A percentile compares a stretch with the other conserved stretches of the same genome.
Conservation (phyloP, 345 rosid species). For the Bruguiera gymnorhiza region DNA sequence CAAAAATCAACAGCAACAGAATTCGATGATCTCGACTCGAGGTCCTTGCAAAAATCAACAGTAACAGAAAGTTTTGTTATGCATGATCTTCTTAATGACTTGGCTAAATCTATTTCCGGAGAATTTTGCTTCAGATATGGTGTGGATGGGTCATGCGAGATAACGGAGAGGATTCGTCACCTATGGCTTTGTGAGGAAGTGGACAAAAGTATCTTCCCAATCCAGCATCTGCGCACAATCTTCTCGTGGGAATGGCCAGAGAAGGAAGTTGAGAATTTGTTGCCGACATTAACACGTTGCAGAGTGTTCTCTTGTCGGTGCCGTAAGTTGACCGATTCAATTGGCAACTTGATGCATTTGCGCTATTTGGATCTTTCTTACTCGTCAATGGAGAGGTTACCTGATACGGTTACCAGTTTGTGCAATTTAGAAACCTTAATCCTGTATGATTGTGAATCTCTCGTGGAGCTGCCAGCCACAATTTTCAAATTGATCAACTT, state of each 20-base stretch:
- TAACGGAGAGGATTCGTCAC: conserved; percentile 29
- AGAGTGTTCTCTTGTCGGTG: conserved; percentile 26
- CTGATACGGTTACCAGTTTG: no score
- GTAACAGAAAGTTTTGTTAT: conserved; percentile 11
- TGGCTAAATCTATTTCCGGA: conserved; percentile 33
- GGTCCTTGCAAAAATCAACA: neutral
- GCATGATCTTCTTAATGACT: conserved; percentile 41
- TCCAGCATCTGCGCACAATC: conserved; percentile 28
- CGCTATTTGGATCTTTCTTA: no score
- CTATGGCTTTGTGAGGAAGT: conserved; percentile 6
- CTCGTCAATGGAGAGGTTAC: no score
- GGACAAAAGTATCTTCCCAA: no score
- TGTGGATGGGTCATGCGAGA: conserved; percentile 7
- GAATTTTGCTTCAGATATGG: conserved; percentile 25
- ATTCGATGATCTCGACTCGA: conserved; percentile 1
- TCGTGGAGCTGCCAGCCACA: no score
- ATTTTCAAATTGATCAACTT: no score
- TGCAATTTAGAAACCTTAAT: no score
- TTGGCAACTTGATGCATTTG: no score
- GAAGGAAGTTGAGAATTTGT: conserved; percentile 12
- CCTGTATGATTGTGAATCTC: no score
- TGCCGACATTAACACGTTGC: conserved; percentile 24
- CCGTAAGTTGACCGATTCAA: neutral
- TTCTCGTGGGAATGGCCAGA: conserved; percentile 30
- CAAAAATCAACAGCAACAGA: no score